Evolutionary conservation across 2,329 filamentous ascomycete genomes (phyloP).

Genomic region (Ceratocystis eucalypticola): DNA sequence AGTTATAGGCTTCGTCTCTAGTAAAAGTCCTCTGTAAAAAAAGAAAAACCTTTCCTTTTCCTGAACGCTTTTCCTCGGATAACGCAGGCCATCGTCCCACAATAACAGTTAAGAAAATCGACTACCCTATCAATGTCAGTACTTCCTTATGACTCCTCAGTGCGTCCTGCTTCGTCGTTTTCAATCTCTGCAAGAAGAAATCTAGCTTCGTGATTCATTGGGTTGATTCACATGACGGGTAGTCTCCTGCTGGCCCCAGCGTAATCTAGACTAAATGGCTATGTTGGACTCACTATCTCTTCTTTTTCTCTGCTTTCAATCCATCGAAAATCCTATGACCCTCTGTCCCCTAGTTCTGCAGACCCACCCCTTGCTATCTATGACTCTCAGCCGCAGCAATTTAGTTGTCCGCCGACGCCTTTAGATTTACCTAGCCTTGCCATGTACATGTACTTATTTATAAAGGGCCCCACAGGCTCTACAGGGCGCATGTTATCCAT

Average conservation of each 20-base stretch:
- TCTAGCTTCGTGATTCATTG: background rate
- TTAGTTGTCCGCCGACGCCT: background rate
- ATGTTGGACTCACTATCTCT: background rate
- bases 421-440: background rate
- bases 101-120: background rate
- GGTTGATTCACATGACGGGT: background rate
- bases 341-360: background rate
- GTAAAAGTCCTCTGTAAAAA: background rate
- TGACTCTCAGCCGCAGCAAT: slow-evolving; percentile 5
- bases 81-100: background rate
- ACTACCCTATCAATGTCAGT: background rate
- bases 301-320: background rate
- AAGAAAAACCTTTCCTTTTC: background rate
- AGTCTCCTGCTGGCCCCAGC: background rate
- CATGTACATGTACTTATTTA: background rate
- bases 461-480: background rate
- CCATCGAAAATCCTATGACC: background rate
- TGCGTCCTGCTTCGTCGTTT: background rate
- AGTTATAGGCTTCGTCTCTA: background rate
- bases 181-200: background rate
- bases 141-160: background rate
- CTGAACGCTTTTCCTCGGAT: background rate
- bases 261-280: background rate
- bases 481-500: background rate
- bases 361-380: slow-evolving; percentile 2